Evolutionary conservation across 768 basidiomycete genomes (phyloP), one percentile per base, ranked within the genome.

Genomic region (Leccinum longicurvipes): DNA sequence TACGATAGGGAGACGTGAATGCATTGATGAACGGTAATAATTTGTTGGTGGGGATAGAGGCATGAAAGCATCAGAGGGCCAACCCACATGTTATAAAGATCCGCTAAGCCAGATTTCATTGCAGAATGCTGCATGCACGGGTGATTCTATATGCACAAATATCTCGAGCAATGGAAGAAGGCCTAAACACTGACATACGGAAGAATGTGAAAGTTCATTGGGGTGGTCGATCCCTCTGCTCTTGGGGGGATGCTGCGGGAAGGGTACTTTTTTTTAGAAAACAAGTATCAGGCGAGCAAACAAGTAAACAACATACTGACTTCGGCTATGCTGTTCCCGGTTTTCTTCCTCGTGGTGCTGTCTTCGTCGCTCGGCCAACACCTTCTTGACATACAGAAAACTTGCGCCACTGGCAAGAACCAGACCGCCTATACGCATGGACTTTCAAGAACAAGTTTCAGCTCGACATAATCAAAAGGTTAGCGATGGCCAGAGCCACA

Each of bases 311-410:
- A 50, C 23, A 7, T 21, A 50, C 54, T 55, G 39, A 50, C 55
- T 51, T 19, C 8, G 46, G 23, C 27, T 21, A n/a, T 27, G 19
- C 9, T 49, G 60, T 50, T 62, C 68, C 21, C 32, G 63, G 49
- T 61, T 62, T 28, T 59, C 55, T 21, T 70, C 55, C 11, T 61
- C 60, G 51, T 60, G 53, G 11, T 29, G 62, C 27, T 53, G 69
- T 49, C 62, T 58, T 49, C 70, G 62, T 34, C 71, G 66, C 12
- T 64, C 58, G 6, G 44, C 59, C 60, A 71, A 54, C 24, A 71
- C 52, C 15, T 55, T 70, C 51, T 71, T 71, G 52, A 68, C 70
- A 24, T 66, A 70, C 36, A 71, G 47, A 55, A 71, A 71, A 44
- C 70, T 63, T 0, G 59, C 67, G 15, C 70, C 70, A 10, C 63